A percentile compares a stretch with the other conserved stretches of the same genome.
phyloP scores from a whole-genome alignment of 1,139 yeast species.

The Yamadazyma triangularis region DNA sequence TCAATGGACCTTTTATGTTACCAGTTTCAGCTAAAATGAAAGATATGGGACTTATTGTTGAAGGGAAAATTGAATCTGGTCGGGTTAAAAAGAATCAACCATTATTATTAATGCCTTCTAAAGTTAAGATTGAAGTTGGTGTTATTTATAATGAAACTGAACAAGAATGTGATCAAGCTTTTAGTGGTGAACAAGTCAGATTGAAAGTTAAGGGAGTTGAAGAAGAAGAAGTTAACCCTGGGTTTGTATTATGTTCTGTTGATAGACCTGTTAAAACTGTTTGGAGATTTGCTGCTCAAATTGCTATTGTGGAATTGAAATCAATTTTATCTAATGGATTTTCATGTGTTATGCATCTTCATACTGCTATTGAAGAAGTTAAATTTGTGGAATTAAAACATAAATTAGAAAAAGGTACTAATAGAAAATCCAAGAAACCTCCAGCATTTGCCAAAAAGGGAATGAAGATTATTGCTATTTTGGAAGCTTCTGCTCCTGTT shows the following conservation, averaged over 20 bases:
- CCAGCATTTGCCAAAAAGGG: slow-evolving; percentile 99
- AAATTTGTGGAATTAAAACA: slow-evolving; percentile 77
- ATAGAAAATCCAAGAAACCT: slow-evolving; percentile 92
- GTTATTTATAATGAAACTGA: slow-evolving; percentile 93
- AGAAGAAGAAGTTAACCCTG: slow-evolving; percentile 91
- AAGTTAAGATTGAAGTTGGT: slow-evolving; percentile 72
- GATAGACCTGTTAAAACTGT: slow-evolving; percentile 89
- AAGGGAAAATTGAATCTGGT: slow-evolving; percentile 97
- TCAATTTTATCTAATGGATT: slow-evolving; percentile 92
- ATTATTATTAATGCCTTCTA: slow-evolving; percentile 90
- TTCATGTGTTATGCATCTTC: slow-evolving; percentile 98
- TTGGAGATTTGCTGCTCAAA: slow-evolving; percentile 88
- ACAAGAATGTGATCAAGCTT: slow-evolving; percentile 85
- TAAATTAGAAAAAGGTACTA: slow-evolving; percentile 93
- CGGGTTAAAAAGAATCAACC: slow-evolving; percentile 75
- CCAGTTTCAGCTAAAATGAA: slow-evolving; percentile 94
- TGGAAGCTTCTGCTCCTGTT: slow-evolving; percentile 80
- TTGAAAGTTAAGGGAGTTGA: slow-evolving; percentile 91
- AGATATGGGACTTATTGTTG: slow-evolving; percentile 95
- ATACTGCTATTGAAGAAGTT: slow-evolving; percentile 97
- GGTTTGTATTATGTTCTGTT: slow-evolving; percentile 84
- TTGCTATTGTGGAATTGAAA: slow-evolving; percentile 93
- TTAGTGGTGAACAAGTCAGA: slow-evolving; percentile 96
- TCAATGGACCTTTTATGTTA: slow-evolving; percentile 94
- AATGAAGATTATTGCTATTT: slow-evolving; percentile 92